Evolutionary conservation across 1,139 yeast genomes (phyloP).

Genomic region (Candida sojae): DNA sequence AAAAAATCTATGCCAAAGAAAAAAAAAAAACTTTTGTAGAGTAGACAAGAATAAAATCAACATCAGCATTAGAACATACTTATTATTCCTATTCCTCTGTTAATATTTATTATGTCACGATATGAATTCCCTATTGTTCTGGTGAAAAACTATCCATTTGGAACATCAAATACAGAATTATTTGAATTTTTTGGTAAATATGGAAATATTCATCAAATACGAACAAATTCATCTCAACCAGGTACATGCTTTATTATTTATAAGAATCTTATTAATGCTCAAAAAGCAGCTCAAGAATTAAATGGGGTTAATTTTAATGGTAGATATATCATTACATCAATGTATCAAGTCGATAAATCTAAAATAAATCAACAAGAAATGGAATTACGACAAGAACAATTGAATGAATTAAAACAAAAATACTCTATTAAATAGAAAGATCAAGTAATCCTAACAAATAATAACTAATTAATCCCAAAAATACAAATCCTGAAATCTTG

Average conservation of each 20-base stretch:
- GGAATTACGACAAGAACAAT: constrained; percentile 11
- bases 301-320: constrained; percentile 65
- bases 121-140: constrained; percentile 49
- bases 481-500: constrained; percentile 63
- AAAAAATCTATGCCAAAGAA: no score
- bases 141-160: constrained; percentile 62
- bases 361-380: constrained; percentile 20
- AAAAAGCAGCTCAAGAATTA: constrained; percentile 51
- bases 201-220: constrained; percentile 59
- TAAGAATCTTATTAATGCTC: constrained; percentile 49
- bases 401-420: constrained; percentile 10
- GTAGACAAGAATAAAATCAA: not conserved
- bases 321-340: constrained; percentile 55
- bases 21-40: not conserved
- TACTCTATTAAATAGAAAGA: constrained; percentile 25
- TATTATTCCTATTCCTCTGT: no score
- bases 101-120: not conserved
- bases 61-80: not conserved
- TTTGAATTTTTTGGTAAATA: constrained; percentile 57
- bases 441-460: constrained; percentile 48
- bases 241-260: constrained; percentile 65
- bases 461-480: constrained; percentile 61
- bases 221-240: constrained; percentile 31
- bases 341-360: constrained; percentile 44
- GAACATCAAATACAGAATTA: constrained; percentile 46